Conservation (phyloP, 495 filamentous ascomycete genomes). For the Endocarpon pusillum region DNA sequence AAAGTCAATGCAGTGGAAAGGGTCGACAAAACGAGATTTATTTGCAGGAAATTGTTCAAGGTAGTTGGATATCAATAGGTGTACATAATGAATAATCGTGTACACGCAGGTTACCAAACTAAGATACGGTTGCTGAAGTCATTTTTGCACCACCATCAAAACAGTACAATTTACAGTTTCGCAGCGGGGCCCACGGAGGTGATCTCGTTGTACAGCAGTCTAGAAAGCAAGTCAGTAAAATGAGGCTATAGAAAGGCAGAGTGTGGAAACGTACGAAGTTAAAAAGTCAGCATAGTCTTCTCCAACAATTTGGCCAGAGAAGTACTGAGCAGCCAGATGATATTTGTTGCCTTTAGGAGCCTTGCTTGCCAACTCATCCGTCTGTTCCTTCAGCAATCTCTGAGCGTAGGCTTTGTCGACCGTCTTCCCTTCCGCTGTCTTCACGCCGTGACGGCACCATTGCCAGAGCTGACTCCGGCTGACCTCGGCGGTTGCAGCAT, state of each 20-base stretch:
- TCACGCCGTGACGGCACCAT: conserved; percentile 75
- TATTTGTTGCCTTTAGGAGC: conserved; percentile 85
- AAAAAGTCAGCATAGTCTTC: conserved; percentile 97
- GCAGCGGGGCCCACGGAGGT: conserved; percentile 66
- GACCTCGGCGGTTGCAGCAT: conserved; percentile 94
- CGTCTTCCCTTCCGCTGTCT: conserved; percentile 76
- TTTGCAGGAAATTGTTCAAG: too few relatives aligned
- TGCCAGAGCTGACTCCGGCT: conserved; percentile 89
- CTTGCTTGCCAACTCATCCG: conserved; percentile 54
- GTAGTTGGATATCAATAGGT: too few relatives aligned
- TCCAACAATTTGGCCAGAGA: conserved; percentile 80
- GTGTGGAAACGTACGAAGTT: conserved; percentile 35
- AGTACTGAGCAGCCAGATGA: conserved; percentile 80
- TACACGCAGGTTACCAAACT: too few relatives aligned
- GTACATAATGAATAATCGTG: too few relatives aligned
- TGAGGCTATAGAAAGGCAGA: conserved; percentile 2
- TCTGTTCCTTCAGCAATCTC: conserved; percentile 72
- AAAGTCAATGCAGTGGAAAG: too few relatives aligned
- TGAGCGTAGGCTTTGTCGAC: conserved; percentile 85
- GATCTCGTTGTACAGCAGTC: conserved; percentile 90
- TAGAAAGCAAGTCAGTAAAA: conserved; percentile 15
- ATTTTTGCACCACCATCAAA: too few relatives aligned
- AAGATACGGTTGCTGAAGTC: too few relatives aligned
- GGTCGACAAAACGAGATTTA: too few relatives aligned
- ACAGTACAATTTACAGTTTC: conserved; percentile 72